phyloP scores from a whole-genome alignment of 495 filamentous ascomycete species.

The Penicillium taxi region DNA sequence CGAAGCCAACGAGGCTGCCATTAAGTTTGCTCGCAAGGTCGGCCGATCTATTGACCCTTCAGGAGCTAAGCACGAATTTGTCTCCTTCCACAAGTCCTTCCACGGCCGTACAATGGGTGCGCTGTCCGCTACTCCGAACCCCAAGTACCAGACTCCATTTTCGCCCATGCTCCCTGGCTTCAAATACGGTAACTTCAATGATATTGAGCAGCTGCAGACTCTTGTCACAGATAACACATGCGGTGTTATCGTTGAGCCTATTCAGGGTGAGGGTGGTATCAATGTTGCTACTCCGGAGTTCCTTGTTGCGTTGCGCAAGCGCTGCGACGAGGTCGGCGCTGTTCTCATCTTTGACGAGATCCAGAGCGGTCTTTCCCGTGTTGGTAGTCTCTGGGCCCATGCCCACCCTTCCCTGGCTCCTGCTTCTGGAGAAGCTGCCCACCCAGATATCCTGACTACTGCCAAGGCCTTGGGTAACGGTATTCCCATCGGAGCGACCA shows the following conservation, averaged over 20 bases:
- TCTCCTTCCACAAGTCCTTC: constrained; percentile 86
- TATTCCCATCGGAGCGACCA: constrained; percentile 86
- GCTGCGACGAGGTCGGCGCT: constrained; percentile 82
- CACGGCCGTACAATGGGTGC: constrained; percentile 94
- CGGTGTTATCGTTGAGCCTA: constrained; percentile 94
- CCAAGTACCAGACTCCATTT: constrained; percentile 94
- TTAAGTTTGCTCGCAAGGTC: constrained; percentile 92
- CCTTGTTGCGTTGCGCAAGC: constrained; percentile 62
- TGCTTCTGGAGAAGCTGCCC: constrained; percentile 50
- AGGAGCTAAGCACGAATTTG: constrained; percentile 70
- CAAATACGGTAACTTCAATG: constrained; percentile 77
- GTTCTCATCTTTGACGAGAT: constrained; percentile 94
- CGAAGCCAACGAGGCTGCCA: constrained; percentile 95
- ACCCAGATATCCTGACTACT: constrained; percentile 88
- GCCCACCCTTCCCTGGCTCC: constrained; percentile 48
- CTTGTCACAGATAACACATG: constrained; percentile 80
- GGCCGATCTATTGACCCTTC: constrained; percentile 64
- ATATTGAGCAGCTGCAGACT: constrained; percentile 56
- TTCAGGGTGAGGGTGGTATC: constrained; percentile 94
- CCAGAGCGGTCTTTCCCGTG: constrained; percentile 83
- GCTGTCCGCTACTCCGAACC: constrained; percentile 91
- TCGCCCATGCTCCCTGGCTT: constrained; percentile 93
- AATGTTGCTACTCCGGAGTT: constrained; percentile 77
- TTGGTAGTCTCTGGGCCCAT: constrained; percentile 87
- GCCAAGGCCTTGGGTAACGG: constrained; percentile 97